Conservation (phyloP, 768 basidiomycete species). For the Filobasidium wieringae region DNA sequence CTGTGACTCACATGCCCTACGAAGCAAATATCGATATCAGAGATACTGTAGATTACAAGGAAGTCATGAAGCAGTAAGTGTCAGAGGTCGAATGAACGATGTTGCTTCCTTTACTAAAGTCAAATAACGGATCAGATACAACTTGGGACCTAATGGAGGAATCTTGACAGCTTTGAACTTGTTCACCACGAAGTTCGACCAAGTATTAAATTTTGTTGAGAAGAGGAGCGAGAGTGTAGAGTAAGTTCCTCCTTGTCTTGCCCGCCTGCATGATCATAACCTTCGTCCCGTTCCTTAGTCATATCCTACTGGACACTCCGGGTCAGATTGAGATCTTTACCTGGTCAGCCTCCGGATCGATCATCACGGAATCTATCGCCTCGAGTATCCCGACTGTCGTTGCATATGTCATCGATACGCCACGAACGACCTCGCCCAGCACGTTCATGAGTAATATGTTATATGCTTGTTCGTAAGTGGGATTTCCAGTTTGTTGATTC, state of each 20-base stretch:
- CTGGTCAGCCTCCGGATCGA: slow-evolving; percentile 97
- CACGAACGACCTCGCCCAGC: slow-evolving; percentile 73
- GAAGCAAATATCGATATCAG: slow-evolving; percentile 96
- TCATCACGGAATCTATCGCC: slow-evolving; percentile 94
- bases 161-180: slow-evolving; percentile 93
- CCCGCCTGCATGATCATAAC: background rate
- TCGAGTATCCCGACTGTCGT: slow-evolving; percentile 86
- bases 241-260: slow-evolving; percentile 44
- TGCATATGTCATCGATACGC: slow-evolving; percentile 95
- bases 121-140: slow-evolving; percentile 53
- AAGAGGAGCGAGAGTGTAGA: slow-evolving; percentile 78
- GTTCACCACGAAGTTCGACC: slow-evolving; percentile 98
- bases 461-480: slow-evolving; percentile 83
- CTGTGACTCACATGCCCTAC: slow-evolving; percentile 79
- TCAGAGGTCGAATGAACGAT: too few relatives aligned
- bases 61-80: slow-evolving; percentile 99
- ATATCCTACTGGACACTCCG: slow-evolving; percentile 91
- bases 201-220: slow-evolving; percentile 81
- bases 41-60: slow-evolving; percentile 91
- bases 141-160: slow-evolving; percentile 93
- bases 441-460: slow-evolving; percentile 99
- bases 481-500: background rate
- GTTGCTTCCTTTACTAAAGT: background rate
- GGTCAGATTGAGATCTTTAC: slow-evolving; percentile 99
- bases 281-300: slow-evolving; percentile 44